phyloP scores from a whole-genome alignment of 2,329 filamentous ascomycete species.

The Endocalyx cinctus region DNA sequence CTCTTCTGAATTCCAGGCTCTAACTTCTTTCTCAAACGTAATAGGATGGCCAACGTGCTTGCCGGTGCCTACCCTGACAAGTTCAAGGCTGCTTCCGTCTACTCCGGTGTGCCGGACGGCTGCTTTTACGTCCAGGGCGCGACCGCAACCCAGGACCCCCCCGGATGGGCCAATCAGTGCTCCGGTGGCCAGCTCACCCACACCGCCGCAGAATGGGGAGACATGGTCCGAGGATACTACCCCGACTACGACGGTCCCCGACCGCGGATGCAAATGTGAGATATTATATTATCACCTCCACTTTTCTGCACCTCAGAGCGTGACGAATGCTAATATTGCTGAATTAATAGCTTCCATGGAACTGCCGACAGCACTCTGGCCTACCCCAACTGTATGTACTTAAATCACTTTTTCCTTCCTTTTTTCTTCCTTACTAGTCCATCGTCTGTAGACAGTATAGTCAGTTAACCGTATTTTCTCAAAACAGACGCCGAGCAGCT shows the following conservation, averaged over 20 bases:
- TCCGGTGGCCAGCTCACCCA: conserved; percentile 43
- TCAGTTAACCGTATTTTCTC: too few species aligned
- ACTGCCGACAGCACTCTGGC: conserved; percentile 34
- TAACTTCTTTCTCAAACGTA: not conserved
- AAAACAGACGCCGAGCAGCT: conserved; percentile 33
- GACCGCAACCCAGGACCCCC: conserved; percentile 31
- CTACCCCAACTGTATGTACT: conserved; percentile 31
- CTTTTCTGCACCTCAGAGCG: too few species aligned
- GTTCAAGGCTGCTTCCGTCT: conserved; percentile 40
- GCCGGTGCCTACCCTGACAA: conserved; percentile 45
- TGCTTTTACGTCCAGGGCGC: conserved; percentile 27
- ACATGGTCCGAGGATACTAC: conserved; percentile 41
- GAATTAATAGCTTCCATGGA: conserved; percentile 43
- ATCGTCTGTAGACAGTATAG: too few species aligned
- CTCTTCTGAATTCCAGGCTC: too few species aligned
- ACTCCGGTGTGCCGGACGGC: conserved; percentile 40
- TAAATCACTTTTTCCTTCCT: too few species aligned
- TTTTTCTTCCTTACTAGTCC: too few species aligned
- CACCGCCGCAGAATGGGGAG: conserved; percentile 36
- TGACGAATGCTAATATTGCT: too few species aligned
- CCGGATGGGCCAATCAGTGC: conserved; percentile 51
- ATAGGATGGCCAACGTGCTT: conserved; percentile 33
- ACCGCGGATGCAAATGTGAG: conserved; percentile 34
- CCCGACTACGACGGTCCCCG: conserved; percentile 42
- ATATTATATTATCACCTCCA: too few species aligned